Evolutionary conservation across 148 eudicot genomes (phyloP).

Genomic region (Dysphania ambrosioides): DNA sequence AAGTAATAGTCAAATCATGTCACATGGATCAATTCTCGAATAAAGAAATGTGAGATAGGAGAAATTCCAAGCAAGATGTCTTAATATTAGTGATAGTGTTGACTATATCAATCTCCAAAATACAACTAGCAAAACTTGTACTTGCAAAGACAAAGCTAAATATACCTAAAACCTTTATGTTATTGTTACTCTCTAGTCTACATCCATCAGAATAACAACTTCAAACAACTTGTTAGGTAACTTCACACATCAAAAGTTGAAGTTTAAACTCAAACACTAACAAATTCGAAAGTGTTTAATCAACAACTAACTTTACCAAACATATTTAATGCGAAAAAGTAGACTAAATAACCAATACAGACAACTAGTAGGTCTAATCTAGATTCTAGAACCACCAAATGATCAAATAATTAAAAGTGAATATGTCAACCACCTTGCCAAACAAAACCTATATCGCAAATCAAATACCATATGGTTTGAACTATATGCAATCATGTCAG

Average conservation of each 20-base stretch:
- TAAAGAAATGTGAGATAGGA: background rate
- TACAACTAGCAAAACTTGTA: background rate
- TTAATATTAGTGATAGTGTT: background rate
- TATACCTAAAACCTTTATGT: background rate
- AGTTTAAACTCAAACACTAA: background rate
- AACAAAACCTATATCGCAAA: background rate
- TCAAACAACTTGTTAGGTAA: no score
- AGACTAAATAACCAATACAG: background rate
- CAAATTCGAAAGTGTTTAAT: background rate
- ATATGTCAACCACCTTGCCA: background rate
- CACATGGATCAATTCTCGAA: background rate
- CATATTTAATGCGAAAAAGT: background rate
- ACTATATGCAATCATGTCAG: background rate
- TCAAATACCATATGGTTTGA: background rate
- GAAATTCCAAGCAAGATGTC: background rate
- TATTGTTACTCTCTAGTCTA: background rate
- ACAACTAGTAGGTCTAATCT: no score
- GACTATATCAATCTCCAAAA: no score
- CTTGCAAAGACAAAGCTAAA: background rate
- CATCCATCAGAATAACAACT: no score
- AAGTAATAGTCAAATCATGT: no score
- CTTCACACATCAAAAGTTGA: background rate
- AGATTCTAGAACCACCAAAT: background rate
- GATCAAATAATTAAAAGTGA: no score
- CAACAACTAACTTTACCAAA: background rate